Percentiles rank a stretch among this genome's conserved stretches.
These are phyloP conservation scores for Penicillium freii DNA, from an alignment of 2,329 filamentous ascomycete genomes.

Conservation along the genomic window DNA sequence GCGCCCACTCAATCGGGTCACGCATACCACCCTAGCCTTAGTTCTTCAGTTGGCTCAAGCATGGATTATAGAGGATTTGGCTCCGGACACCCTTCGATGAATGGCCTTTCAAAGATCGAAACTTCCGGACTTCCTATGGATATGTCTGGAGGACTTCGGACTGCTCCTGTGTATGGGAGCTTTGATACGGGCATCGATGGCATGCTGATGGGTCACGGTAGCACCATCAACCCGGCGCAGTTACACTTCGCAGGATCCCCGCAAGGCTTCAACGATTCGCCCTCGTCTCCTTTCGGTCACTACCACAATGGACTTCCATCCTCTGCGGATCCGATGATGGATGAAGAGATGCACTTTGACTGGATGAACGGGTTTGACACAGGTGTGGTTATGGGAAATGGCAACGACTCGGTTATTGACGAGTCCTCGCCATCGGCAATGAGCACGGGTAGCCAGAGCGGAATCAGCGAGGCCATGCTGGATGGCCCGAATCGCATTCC, in stretches of 20 bases:
- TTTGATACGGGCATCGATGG: constrained; percentile 70
- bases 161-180: constrained; percentile 71
- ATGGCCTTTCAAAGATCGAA: constrained; percentile 77
- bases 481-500: constrained; percentile 68
- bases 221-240: constrained; percentile 63
- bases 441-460: constrained; percentile 86
- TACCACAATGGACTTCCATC: constrained; percentile 54
- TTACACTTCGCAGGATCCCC: constrained; percentile 82
- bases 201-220: constrained; percentile 64
- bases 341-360: constrained; percentile 73
- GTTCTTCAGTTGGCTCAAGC: constrained; percentile 54
- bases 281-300: constrained; percentile 43
- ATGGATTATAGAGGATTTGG: constrained; percentile 70
- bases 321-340: constrained; percentile 56
- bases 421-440: constrained; percentile 94
- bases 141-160: constrained; percentile 66
- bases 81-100: constrained; percentile 50
- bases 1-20: constrained; percentile 44
- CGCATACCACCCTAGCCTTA: constrained; percentile 72
- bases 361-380: constrained; percentile 83
- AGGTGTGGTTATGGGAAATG: constrained; percentile 66
- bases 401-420: constrained; percentile 78
- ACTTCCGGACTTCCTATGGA: constrained; percentile 71
- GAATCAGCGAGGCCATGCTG: constrained; percentile 77
- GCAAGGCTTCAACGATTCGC: constrained; percentile 49